Evolutionary conservation across 2,329 filamentous ascomycete species (phyloP), one percentile per base, ranked within the genome.

Genomic region (Paraphaeosphaeria minitans): DNA sequence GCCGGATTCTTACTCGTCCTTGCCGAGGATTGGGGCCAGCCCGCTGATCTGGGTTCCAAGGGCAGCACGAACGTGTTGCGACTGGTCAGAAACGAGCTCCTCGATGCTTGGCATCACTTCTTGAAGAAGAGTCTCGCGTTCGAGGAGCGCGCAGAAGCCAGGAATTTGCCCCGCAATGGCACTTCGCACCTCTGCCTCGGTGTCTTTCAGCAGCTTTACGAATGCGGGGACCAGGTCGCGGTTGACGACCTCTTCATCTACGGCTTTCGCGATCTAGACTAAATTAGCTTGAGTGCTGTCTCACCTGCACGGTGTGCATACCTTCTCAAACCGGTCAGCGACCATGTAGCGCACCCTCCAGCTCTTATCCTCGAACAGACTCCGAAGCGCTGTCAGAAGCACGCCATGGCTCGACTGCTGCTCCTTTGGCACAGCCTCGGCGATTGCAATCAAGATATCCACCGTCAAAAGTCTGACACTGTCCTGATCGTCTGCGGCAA

Each of bases 341-440:
- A 99, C 95, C 95, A 99, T 99, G 80, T 98, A 99, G 76, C 95
- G 88, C 60, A 99, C 95, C 74, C 95, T 89, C 95, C 95, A 99
- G 82, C 95, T 98, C 87, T 98, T 99, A 78, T 99, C 95, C 73
- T 97, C 95, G 80, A 99, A 98, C 74, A 99, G 80, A 80, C 87
- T 96, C 71, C 95, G 89, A 73, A 99, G 82, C 47, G 94, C 93
- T 52, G 92, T 94, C 72, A 99, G 83, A 58, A 99, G 82, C 57
- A 98, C 92, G 54, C 94, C 95, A 74, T 98, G 94, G 79, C 93
- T 97, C 47, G 92, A 89, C 79, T 99, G 95, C 78, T 99, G 93
- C 79, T 98, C 95, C 81, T 98, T 98, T 61, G 95, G 95, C 31
- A 99, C 93, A 59, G 94, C 92, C 79, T 99, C 95, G 61, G 95